Evolutionary conservation across 306 rosid species (phyloP).

Genomic region (Prosopis cineraria): DNA sequence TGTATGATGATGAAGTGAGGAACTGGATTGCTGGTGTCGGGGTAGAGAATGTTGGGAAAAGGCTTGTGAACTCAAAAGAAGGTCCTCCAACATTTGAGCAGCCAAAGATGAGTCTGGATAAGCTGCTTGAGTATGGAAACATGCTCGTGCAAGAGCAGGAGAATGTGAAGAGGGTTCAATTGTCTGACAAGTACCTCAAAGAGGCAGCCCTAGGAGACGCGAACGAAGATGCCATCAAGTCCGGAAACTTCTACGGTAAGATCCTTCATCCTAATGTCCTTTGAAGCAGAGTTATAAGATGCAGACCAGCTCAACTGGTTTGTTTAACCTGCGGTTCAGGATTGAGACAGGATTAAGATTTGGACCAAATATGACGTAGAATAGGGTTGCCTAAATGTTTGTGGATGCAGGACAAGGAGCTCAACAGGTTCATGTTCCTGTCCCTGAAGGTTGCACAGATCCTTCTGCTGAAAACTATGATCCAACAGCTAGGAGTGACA

Average conservation of each 20-base stretch:
- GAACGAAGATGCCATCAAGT: conserved; percentile 60
- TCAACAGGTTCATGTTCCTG: conserved; percentile 59
- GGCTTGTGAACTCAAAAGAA: conserved; percentile 75
- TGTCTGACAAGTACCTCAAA: conserved; percentile 64
- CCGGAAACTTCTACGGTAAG: conserved; percentile 62
- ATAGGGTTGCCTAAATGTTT: conserved; percentile 40
- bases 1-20: conserved; percentile 74
- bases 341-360: conserved; percentile 4
- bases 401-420: conserved; percentile 60
- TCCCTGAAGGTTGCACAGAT: conserved; percentile 61
- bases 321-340: conserved; percentile 22
- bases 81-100: conserved; percentile 69
- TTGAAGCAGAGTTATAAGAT: conserved; percentile 3
- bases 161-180: conserved; percentile 75
- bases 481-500: conserved; percentile 56
- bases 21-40: conserved; percentile 60
- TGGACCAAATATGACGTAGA: conserved; percentile 21
- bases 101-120: conserved; percentile 51
- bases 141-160: conserved; percentile 73
- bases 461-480: conserved; percentile 56
- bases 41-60: conserved; percentile 56
- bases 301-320: background rate
- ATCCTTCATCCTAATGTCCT: conserved; percentile 36
- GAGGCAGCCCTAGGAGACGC: conserved; percentile 80
- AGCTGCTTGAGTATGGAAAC: conserved; percentile 66